phyloP scores from a whole-genome alignment of 306 rosid species.

The Vigna nakashimae region DNA sequence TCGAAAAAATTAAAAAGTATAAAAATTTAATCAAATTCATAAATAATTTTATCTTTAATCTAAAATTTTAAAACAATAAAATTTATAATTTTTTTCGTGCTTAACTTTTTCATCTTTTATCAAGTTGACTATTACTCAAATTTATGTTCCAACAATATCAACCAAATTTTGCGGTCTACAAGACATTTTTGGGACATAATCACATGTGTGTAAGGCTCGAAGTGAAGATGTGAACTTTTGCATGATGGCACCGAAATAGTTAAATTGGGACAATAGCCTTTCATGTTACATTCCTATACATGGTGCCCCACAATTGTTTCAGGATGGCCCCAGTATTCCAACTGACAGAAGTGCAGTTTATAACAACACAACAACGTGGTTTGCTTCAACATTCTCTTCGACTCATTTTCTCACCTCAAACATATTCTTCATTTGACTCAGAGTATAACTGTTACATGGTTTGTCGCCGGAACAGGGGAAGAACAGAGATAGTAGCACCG shows the following conservation, averaged over 20 bases:
- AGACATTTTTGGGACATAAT: not conserved
- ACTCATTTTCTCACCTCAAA: not conserved
- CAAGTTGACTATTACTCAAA: no score
- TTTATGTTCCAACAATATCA: no score
- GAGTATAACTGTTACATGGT: not conserved
- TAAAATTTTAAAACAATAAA: no score
- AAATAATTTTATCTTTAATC: no score
- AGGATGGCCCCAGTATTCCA: not conserved
- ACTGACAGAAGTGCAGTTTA: not conserved
- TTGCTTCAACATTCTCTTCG: not conserved
- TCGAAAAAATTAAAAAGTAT: no score
- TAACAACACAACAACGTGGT: not conserved
- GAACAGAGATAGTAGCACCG: not conserved
- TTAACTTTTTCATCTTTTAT: no score
- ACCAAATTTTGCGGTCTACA: not conserved
- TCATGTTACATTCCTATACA: not conserved
- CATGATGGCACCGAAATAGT: not conserved
- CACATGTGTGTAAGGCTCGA: no score
- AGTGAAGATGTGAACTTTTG: not conserved
- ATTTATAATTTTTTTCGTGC: no score
- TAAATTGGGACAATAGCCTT: not conserved
- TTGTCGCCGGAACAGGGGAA: slow-evolving; percentile 7
- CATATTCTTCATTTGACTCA: not conserved
- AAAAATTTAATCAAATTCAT: no score
- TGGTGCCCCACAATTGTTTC: not conserved